Evolutionary conservation across 176 grass and related monocot species (phyloP).

Genomic region (Rhynchospora pubera): DNA sequence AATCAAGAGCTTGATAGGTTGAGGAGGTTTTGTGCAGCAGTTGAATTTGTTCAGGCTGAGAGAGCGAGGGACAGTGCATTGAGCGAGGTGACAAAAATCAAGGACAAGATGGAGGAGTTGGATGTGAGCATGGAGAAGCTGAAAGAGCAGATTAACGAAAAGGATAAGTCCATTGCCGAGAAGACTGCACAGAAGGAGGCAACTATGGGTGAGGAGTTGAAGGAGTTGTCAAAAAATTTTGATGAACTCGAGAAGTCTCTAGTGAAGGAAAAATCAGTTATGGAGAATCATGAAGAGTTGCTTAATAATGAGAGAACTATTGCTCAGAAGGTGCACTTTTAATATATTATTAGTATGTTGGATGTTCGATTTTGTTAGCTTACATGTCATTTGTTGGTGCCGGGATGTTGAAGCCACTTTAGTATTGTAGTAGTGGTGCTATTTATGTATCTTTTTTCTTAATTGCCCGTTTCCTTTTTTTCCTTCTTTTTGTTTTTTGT

Average conservation of each 20-base stretch:
- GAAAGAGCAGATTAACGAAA: constrained; percentile 63
- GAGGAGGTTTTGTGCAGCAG: constrained; percentile 82
- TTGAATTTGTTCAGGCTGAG: constrained; percentile 83
- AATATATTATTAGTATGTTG: neutral
- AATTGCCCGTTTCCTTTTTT: too few species aligned
- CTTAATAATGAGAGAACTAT: constrained; percentile 60
- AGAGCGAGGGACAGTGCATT: constrained; percentile 47
- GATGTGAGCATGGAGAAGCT: constrained; percentile 52
- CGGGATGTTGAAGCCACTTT: too few species aligned
- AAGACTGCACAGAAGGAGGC: constrained; percentile 75
- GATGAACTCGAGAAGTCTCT: constrained; percentile 63
- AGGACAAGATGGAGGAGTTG: constrained; percentile 54
- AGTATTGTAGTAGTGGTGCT: too few species aligned
- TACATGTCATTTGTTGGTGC: neutral
- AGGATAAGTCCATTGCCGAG: constrained; percentile 56
- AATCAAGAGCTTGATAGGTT: constrained; percentile 75
- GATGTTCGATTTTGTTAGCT: neutral
- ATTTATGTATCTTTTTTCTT: too few species aligned
- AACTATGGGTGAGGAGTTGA: constrained; percentile 60
- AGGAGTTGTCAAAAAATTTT: constrained; percentile 56
- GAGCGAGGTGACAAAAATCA: constrained; percentile 52
- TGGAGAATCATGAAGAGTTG: constrained; percentile 77
- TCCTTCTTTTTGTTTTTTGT: too few species aligned
- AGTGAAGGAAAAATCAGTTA: constrained; percentile 87
- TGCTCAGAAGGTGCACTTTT: constrained; percentile 50